Conservation (phyloP, 2,329 filamentous ascomycete genomes). For the Incumbomyces delicatus region DNA sequence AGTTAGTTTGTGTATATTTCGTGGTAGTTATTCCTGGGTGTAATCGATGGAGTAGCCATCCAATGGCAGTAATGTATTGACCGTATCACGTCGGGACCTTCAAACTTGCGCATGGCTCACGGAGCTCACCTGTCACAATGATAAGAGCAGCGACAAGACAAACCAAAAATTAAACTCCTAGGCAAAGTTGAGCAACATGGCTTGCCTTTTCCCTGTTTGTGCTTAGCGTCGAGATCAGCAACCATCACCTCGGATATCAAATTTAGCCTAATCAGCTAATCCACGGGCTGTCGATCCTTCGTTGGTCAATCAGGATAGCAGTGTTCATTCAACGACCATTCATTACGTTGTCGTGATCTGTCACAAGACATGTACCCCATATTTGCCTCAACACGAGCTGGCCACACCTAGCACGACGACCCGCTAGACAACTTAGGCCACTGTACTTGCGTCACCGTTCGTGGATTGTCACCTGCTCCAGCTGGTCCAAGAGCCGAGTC, state of each 20-base stretch:
- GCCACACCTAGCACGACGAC: not conserved
- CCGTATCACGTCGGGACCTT: too few relatives aligned
- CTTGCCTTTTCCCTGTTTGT: not conserved
- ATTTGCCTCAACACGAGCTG: constrained; percentile 8
- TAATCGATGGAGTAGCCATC: too few relatives aligned
- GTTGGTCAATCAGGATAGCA: not conserved
- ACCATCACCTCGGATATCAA: not conserved
- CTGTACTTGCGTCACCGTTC: constrained; percentile 12
- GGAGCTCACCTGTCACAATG: too few relatives aligned
- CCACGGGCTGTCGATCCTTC: not conserved
- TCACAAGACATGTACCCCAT: constrained; percentile 3
- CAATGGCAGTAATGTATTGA: too few relatives aligned
- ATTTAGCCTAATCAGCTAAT: not conserved
- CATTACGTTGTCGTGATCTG: not conserved
- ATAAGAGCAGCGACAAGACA: too few relatives aligned
- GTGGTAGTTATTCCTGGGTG: too few relatives aligned
- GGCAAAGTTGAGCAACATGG: too few relatives aligned
- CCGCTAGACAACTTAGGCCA: not conserved
- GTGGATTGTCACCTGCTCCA: not conserved
- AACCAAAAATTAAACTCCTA: too few relatives aligned
- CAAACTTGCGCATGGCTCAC: too few relatives aligned
- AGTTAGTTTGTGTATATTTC: too few relatives aligned
- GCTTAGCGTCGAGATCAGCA: too few relatives aligned
- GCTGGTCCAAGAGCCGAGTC: not conserved
- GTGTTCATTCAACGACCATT: not conserved